A percentile compares a stretch with the other conserved stretches of the same genome.
phyloP scores from a whole-genome alignment of 176 grass and related monocot species.

The Saccharum officinarum region DNA sequence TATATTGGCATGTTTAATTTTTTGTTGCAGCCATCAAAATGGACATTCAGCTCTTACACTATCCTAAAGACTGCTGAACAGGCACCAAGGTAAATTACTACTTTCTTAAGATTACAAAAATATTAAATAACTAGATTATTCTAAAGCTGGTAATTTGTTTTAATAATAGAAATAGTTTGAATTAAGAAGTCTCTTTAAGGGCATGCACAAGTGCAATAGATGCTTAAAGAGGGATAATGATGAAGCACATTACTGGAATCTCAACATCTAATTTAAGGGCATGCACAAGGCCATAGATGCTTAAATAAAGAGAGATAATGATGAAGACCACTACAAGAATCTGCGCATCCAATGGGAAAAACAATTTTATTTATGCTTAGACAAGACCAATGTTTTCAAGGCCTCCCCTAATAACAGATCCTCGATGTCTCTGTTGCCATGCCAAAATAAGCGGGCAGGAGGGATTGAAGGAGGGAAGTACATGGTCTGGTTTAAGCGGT shows the following conservation, averaged over 20 bases:
- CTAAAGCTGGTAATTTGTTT: background rate
- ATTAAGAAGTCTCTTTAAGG: background rate
- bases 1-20: constrained; percentile 15
- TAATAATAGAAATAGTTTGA: background rate
- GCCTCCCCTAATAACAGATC: background rate
- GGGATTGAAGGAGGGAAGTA: background rate
- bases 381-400: background rate
- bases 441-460: background rate
- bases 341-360: background rate
- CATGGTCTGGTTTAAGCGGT: no score
- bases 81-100: constrained; percentile 75
- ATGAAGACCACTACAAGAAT: background rate
- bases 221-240: background rate
- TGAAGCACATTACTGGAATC: background rate
- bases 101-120: constrained; percentile 2
- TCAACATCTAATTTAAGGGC: background rate
- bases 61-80: constrained; percentile 86
- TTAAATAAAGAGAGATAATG: background rate
- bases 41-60: constrained; percentile 89
- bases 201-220: background rate
- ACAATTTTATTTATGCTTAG: background rate
- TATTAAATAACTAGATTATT: background rate
- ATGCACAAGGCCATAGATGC: background rate
- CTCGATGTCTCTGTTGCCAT: background rate
- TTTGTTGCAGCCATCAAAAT: constrained; percentile 88